Evolutionary conservation across 1,284 basidiomycete genomes (phyloP).

Genomic region (Apiotrichum veenhuisii): DNA sequence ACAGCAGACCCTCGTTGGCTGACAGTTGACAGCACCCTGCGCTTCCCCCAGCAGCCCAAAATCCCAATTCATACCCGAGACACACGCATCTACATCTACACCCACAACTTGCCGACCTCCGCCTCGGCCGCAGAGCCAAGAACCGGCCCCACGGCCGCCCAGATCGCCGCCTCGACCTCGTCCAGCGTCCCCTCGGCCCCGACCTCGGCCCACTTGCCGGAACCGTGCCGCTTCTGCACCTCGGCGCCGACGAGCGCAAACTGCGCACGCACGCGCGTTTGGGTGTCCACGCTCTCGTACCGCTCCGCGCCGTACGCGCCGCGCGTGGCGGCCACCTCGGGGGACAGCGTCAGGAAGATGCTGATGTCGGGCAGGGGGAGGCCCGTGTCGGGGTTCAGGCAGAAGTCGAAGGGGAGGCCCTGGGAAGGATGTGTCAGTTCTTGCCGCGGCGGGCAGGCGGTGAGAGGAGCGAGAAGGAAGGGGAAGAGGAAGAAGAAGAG

Average conservation of each 20-base stretch:
- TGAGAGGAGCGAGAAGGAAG: not conserved
- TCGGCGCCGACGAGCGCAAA: slow-evolving; percentile 60
- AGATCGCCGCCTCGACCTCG: slow-evolving; percentile 60
- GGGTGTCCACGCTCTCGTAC: slow-evolving; percentile 76
- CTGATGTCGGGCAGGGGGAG: slow-evolving; percentile 86
- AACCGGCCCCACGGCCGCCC: slow-evolving; percentile 55
- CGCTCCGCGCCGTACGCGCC: slow-evolving; percentile 87
- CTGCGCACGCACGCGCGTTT: slow-evolving; percentile 61
- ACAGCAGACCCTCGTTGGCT: no score
- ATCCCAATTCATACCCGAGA: no score
- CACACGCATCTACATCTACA: not conserved
- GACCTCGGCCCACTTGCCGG: slow-evolving; percentile 59
- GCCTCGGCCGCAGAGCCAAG: slow-evolving; percentile 21
- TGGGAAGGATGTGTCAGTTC: no score
- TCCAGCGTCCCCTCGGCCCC: slow-evolving; percentile 62
- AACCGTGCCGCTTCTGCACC: slow-evolving; percentile 51
- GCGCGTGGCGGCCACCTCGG: slow-evolving; percentile 65
- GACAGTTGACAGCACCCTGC: no score
- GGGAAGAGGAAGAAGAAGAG: not conserved
- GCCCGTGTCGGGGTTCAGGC: slow-evolving; percentile 73
- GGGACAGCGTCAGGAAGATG: slow-evolving; percentile 78
- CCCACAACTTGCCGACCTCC: slow-evolving; percentile 11
- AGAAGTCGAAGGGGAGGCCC: slow-evolving; percentile 67
- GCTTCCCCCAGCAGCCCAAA: not conserved
- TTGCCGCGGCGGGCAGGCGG: no score